Percentiles rank a stretch among this genome's conserved stretches.
Evolutionary conservation across 768 basidiomycete species (phyloP).

Genomic region (Hortiboletus flavorubellus): DNA sequence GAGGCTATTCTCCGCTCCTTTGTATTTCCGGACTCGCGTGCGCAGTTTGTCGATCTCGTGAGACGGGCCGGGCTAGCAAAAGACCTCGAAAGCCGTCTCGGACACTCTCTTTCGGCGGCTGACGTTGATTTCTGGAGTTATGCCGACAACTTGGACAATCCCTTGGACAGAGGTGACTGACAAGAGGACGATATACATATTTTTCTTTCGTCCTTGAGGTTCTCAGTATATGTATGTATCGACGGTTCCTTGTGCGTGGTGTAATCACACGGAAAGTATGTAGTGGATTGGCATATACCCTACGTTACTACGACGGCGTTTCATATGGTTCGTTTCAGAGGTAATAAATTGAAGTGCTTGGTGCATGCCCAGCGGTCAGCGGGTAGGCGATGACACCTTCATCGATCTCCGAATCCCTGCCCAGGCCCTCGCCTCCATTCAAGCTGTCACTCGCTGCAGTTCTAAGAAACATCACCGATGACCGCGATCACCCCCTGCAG

Average conservation of each 20-base stretch:
- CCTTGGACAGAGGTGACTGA: not conserved
- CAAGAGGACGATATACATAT: not conserved
- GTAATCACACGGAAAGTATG: too few species aligned
- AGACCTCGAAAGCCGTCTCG: constrained; percentile 24
- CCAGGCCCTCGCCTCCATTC: not conserved
- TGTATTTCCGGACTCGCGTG: constrained; percentile 74
- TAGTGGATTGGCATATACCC: too few species aligned
- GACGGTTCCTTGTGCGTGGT: too few species aligned
- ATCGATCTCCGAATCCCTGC: not conserved
- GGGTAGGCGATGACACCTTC: constrained; percentile 4
- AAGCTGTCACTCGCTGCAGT: not conserved
- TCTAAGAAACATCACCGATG: constrained; percentile 22
- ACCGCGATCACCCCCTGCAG: constrained; percentile 50
- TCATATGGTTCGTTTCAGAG: not conserved
- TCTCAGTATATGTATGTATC: not conserved
- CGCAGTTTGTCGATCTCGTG: constrained; percentile 57
- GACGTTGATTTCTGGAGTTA: constrained; percentile 74
- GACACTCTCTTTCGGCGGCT: constrained; percentile 29
- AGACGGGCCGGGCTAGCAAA: constrained; percentile 42
- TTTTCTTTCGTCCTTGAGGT: not conserved
- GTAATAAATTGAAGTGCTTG: constrained; percentile 7
- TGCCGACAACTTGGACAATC: constrained; percentile 19
- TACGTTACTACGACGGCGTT: too few species aligned
- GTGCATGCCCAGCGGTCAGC: not conserved
- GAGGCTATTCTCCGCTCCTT: constrained; percentile 55